Evolutionary conservation across 1,284 basidiomycete species (phyloP).

Genomic region (Lentinula novae-zelandiae): DNA sequence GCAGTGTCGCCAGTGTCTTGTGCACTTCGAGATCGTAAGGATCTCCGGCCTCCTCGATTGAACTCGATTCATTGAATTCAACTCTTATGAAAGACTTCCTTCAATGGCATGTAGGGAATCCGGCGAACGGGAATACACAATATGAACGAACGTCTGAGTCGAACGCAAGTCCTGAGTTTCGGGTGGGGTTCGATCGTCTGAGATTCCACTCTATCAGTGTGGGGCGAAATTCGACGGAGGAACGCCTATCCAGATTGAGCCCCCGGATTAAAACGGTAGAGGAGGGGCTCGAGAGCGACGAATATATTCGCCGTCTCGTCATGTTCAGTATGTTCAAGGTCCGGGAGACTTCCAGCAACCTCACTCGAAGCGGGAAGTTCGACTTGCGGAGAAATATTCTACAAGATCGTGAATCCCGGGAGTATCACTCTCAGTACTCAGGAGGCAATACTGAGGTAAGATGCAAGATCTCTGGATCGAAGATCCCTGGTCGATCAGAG

Average conservation of each 20-base stretch:
- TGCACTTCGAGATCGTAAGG: not conserved
- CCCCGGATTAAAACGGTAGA: no score
- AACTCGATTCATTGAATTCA: no score
- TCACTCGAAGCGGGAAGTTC: not conserved
- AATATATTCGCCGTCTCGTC: not conserved
- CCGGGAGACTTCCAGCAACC: not conserved
- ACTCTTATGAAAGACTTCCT: not conserved
- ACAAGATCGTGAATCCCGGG: not conserved
- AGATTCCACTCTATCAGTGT: not conserved
- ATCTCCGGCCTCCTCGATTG: not conserved
- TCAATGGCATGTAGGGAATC: not conserved
- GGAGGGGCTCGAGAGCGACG: not conserved
- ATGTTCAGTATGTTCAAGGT: not conserved
- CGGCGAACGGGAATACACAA: not conserved
- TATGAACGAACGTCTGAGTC: not conserved
- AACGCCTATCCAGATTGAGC: not conserved
- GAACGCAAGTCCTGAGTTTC: not conserved
- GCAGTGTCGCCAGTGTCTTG: not conserved
- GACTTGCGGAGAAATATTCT: not conserved
- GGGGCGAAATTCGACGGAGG: not conserved
- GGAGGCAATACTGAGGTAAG: not conserved
- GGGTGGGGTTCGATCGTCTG: not conserved
- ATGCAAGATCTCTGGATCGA: not conserved
- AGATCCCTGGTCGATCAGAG: not conserved
- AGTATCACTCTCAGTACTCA: not conserved